Evolutionary conservation across 2,329 filamentous ascomycete species (phyloP).

Genomic region (Fusarium setosum): DNA sequence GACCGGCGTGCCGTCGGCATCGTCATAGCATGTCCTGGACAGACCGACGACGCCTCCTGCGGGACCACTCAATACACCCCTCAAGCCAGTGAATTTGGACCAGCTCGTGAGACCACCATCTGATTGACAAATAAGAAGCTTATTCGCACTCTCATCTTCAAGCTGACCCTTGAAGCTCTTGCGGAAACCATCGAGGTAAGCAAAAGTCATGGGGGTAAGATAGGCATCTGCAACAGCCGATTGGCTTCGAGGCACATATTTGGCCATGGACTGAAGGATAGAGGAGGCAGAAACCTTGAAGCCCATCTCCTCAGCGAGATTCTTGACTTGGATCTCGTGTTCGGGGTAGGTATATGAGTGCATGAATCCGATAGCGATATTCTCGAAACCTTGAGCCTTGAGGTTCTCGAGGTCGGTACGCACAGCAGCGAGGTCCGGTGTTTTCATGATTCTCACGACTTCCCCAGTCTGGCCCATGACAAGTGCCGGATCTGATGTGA

Average conservation of each 20-base stretch:
- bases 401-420: slow-evolving; percentile 68
- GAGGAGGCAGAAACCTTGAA: slow-evolving; percentile 53
- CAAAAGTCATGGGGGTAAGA: slow-evolving; percentile 53
- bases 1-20: slow-evolving; percentile 37
- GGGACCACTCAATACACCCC: slow-evolving; percentile 42
- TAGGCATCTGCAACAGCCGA: slow-evolving; percentile 58
- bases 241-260: slow-evolving; percentile 56
- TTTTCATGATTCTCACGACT: slow-evolving; percentile 72
- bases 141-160: slow-evolving; percentile 40
- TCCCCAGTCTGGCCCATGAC: slow-evolving; percentile 76
- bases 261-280: slow-evolving; percentile 55
- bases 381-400: slow-evolving; percentile 68
- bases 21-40: slow-evolving; percentile 42
- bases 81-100: slow-evolving; percentile 42
- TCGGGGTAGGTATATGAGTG: slow-evolving; percentile 75
- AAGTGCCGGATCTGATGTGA: slow-evolving; percentile 63
- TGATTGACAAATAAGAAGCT: slow-evolving; percentile 46
- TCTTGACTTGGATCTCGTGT: slow-evolving; percentile 59
- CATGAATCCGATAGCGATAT: slow-evolving; percentile 71
- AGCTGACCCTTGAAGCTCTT: slow-evolving; percentile 42
- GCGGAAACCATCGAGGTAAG: slow-evolving; percentile 49
- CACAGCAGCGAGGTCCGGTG: slow-evolving; percentile 66
- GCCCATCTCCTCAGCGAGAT: slow-evolving; percentile 54
- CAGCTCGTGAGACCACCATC: slow-evolving; percentile 44
- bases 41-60: slow-evolving; percentile 44